Percentiles rank a stretch among this genome's conserved stretches.
Conservation (phyloP, 106 monocot species). For the Phalaenopsis equestris region DNA sequence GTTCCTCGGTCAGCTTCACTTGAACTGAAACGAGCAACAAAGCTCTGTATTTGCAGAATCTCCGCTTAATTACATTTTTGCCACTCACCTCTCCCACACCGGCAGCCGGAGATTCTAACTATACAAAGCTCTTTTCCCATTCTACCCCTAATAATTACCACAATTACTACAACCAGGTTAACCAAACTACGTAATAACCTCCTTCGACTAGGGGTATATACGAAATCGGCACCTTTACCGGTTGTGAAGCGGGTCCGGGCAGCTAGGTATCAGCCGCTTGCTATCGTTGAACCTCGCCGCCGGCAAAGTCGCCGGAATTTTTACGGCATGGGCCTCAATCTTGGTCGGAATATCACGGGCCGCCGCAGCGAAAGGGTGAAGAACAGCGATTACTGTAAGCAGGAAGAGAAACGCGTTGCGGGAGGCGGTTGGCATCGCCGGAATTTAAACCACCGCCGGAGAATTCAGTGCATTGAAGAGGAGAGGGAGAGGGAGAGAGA, state of each 20-base stretch:
- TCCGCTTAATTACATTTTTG: slow-evolving; percentile 13
- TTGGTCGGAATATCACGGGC: neutral
- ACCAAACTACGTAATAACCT: neutral
- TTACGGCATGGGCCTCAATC: neutral
- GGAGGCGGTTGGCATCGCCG: neutral
- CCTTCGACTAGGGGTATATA: neutral
- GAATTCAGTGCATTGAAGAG: neutral
- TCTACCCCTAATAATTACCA: neutral
- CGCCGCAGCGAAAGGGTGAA: neutral
- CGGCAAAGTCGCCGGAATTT: neutral
- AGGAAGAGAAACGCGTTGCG: neutral
- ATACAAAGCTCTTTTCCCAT: slow-evolving; percentile 12
- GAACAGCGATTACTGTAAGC: neutral
- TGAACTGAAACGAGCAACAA: neutral
- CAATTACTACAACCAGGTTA: too few species aligned
- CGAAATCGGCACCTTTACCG: slow-evolving; percentile 12
- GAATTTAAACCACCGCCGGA: neutral
- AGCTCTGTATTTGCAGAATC: slow-evolving; percentile 16
- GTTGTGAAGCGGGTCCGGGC: slow-evolving; percentile 37
- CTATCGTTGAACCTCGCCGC: slow-evolving; percentile 8
- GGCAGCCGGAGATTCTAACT: slow-evolving; percentile 14
- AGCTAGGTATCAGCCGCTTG: slow-evolving; percentile 33
- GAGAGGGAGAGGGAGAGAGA: too few species aligned
- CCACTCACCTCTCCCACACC: neutral
- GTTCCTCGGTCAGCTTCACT: too few species aligned